phyloP scores from a whole-genome alignment of 176 grass and related monocot genomes.

The Triticum monococcum region DNA sequence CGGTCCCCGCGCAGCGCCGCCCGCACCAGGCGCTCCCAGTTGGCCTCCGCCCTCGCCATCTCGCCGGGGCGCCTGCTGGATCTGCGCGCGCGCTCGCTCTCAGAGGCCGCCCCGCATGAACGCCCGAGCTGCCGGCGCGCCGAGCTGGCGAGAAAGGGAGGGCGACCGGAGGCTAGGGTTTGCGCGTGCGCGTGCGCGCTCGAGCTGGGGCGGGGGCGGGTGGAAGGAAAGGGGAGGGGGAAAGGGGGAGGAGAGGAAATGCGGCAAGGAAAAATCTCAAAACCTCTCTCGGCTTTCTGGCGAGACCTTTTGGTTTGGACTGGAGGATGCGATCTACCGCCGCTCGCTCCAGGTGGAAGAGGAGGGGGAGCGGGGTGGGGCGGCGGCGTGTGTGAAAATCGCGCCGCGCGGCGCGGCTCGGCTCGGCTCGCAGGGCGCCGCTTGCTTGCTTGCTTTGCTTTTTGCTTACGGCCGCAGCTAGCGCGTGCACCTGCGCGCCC shows the following conservation, averaged over 20 bases:
- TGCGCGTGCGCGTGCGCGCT: background rate
- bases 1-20: constrained; percentile 68
- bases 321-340: constrained; percentile 23
- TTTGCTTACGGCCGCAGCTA: too few relatives aligned
- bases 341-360: background rate
- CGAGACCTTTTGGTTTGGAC: background rate
- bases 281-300: background rate
- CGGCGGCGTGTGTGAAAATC: too few relatives aligned
- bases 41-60: constrained; percentile 72
- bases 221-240: background rate
- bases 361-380: too few relatives aligned
- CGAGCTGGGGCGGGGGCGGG: background rate
- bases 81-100: background rate
- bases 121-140: background rate
- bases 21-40: constrained; percentile 91
- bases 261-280: background rate
- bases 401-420: too few relatives aligned
- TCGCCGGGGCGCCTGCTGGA: background rate
- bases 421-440: too few relatives aligned
- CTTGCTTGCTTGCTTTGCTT: too few relatives aligned
- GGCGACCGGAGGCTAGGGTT: constrained; percentile 30
- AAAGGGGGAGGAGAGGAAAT: background rate
- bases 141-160: background rate
- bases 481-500: too few relatives aligned
- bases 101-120: constrained; percentile 24